Percentiles rank a stretch among this genome's conserved stretches.
These are phyloP conservation scores for Houttuynia cordata DNA, from an alignment of 164 flowering plant species.

Conservation along the genomic window DNA sequence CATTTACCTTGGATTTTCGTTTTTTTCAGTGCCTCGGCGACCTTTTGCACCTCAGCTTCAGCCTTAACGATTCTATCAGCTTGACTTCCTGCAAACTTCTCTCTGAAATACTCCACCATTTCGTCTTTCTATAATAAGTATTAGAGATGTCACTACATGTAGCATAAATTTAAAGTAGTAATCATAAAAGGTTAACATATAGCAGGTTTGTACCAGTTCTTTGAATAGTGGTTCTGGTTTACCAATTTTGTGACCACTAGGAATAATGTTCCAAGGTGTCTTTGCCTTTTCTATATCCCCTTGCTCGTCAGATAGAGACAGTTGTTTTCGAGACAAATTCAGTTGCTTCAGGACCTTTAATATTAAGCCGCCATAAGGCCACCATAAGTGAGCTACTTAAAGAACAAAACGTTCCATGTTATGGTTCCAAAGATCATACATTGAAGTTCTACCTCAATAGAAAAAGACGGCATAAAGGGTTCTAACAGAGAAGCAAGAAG, in stretches of 20 bases:
- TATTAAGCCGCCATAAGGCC: not conserved
- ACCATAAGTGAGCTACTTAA: too few species aligned
- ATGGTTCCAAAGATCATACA: not conserved
- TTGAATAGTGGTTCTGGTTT: constrained; percentile 70
- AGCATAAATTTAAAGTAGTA: not conserved
- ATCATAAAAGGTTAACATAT: not conserved
- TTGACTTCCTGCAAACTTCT: constrained; percentile 90
- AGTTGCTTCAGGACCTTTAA: constrained; percentile 81
- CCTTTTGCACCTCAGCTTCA: constrained; percentile 38
- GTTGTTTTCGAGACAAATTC: constrained; percentile 39
- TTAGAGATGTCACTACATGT: not conserved
- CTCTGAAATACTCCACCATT: constrained; percentile 38
- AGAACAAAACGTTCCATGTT: not conserved
- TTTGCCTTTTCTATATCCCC: constrained; percentile 48
- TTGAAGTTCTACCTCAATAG: constrained; percentile 43
- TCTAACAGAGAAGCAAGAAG: constrained; percentile 79
- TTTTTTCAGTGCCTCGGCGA: constrained; percentile 54
- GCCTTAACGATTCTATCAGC: constrained; percentile 66
- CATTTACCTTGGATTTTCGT: constrained; percentile 49
- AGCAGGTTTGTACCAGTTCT: constrained; percentile 44
- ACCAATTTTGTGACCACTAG: constrained; percentile 71
- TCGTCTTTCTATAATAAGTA: constrained; percentile 53
- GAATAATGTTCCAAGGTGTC: constrained; percentile 76
- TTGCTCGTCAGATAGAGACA: constrained; percentile 41
- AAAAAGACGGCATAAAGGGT: constrained; percentile 95